Evolutionary conservation across 2,329 filamentous ascomycete genomes (phyloP), one percentile per base, ranked within the genome.

Genomic region (Fusarium piperis): DNA sequence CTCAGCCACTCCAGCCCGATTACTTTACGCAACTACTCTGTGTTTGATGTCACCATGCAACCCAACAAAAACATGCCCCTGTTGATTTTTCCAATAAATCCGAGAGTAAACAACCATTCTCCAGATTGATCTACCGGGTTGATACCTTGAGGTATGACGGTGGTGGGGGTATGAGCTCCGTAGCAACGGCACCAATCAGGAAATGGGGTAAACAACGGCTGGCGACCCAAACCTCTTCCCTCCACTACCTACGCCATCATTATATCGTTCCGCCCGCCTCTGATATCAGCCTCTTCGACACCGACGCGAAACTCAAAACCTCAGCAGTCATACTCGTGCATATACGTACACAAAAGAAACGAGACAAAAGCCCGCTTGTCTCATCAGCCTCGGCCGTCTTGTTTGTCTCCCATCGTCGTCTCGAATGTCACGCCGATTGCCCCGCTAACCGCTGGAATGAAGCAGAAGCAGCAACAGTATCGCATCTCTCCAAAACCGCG

Each of bases 371-470:
- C 28, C 55, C 36, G 57, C 35, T 65, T 66, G 71, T 73, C 74
- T 72, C 59, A 65, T 55, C 66, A 46, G 53, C 46, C 44, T 48
- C 23, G 10, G 15, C 68, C 56, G 51, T 39, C 61, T 64, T 44
- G 72, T 69, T 69, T 32, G 74, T 67, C 64, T 58, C 55, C 60
- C 41, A 10, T 48, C 44, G 13, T 46, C 41, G 13, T 23, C 18
- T 53, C 51, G 51, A 52, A 65, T 64, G 58, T 53, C 62, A 3
- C 70, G 32, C 53, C 28, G 56, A 81, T 83, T 80, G 79, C 81
- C 81, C 79, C 79, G 81, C 81, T 83, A 81, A 83, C 81, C 69
- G 61, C 66, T 81, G 81, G 81, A 83, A 83, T 83, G 81, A 51
- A 51, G 44, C 23, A 48, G 44, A 28, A 48, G 4, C 23, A 48